phyloP scores from a whole-genome alignment of 2,329 filamentous ascomycete species.

The Aspergillaceae sp. region DNA sequence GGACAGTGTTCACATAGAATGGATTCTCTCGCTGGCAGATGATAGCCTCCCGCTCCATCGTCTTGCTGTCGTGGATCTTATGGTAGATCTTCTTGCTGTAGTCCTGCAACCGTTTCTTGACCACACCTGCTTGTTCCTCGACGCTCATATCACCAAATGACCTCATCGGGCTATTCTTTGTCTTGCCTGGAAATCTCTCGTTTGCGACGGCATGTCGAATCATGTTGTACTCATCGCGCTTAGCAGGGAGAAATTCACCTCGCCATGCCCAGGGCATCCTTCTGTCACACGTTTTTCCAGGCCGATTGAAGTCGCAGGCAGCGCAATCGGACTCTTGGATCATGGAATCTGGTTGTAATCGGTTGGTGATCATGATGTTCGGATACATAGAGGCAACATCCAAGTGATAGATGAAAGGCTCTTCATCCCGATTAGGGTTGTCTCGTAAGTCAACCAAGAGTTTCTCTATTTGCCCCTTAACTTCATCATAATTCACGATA shows the following conservation, averaged over 20 bases:
- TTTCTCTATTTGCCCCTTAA: conserved; percentile 72
- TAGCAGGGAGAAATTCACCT: conserved; percentile 92
- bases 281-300: conserved; percentile 93
- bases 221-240: conserved; percentile 99
- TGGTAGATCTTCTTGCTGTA: conserved; percentile 99
- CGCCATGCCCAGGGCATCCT: conserved; percentile 95
- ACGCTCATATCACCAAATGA: conserved; percentile 70
- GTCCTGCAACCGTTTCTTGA: conserved; percentile 79
- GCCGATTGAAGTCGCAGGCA: conserved; percentile 95
- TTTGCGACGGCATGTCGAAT: conserved; percentile 85
- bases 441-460: conserved; percentile 64
- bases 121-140: conserved; percentile 72
- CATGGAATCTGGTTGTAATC: conserved; percentile 97
- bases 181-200: conserved; percentile 79
- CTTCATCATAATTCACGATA: conserved; percentile 70
- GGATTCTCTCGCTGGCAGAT: conserved; percentile 98
- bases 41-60: conserved; percentile 87
- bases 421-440: conserved; percentile 75
- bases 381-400: conserved; percentile 99
- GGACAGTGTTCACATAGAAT: conserved; percentile 95
- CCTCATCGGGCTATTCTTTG: conserved; percentile 58
- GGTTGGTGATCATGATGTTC: conserved; percentile 99
- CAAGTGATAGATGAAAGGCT: conserved; percentile 91
- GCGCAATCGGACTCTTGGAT: conserved; percentile 93
- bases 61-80: conserved; percentile 93